phyloP scores from a whole-genome alignment of 2,329 filamentous ascomycete genomes.

The Ophiobolus disseminans region DNA sequence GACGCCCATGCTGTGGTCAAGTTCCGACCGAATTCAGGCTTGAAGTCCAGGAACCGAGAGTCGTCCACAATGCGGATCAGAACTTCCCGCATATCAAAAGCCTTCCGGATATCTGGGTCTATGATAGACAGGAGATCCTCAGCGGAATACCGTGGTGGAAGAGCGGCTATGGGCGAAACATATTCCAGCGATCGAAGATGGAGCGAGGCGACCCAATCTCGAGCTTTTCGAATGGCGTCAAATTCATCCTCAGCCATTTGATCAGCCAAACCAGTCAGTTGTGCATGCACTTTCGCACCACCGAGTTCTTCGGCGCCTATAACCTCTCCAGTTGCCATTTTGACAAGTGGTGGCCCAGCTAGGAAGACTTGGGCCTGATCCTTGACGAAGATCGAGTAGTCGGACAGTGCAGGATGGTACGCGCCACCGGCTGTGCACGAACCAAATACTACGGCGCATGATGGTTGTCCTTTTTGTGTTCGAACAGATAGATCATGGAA shows the following conservation, averaged over 20 bases:
- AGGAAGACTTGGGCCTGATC: constrained; percentile 56
- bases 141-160: constrained; percentile 42
- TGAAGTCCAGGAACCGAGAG: constrained; percentile 50
- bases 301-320: constrained; percentile 53
- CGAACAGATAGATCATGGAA: constrained; percentile 46
- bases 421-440: constrained; percentile 54
- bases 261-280: constrained; percentile 53
- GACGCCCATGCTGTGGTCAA: constrained; percentile 41
- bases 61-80: constrained; percentile 53
- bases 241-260: constrained; percentile 55
- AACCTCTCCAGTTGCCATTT: constrained; percentile 57
- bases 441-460: constrained; percentile 55
- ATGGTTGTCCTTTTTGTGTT: constrained; percentile 47
- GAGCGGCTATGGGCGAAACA: constrained; percentile 6
- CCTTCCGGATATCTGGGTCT: constrained; percentile 50
- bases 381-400: constrained; percentile 55
- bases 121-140: constrained; percentile 51
- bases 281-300: constrained; percentile 52
- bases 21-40: constrained; percentile 48
- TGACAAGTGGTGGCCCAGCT: constrained; percentile 55
- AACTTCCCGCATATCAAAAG: constrained; percentile 51
- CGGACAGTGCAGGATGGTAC: constrained; percentile 52
- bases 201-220: constrained; percentile 45
- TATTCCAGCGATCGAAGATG: not conserved
- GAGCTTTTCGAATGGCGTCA: constrained; percentile 51